Evolutionary conservation across 2,329 filamentous ascomycete genomes (phyloP).

Genomic region (Pseudogymnoascus sp.): DNA sequence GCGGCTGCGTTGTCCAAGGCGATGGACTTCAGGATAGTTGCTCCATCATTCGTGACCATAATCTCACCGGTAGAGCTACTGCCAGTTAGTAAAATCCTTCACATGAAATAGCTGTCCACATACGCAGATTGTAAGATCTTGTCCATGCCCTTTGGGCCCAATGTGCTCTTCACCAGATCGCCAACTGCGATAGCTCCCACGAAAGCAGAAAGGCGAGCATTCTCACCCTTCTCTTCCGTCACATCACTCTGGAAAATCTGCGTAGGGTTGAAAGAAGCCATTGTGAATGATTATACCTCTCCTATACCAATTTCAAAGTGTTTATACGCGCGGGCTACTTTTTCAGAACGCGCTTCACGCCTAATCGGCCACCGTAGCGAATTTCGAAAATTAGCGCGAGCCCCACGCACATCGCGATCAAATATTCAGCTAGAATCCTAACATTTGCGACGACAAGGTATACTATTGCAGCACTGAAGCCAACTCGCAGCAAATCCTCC

Average conservation of each 20-base stretch:
- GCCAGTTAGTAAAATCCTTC: constrained; percentile 27
- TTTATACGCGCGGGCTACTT: constrained; percentile 11
- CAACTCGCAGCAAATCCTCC: constrained; percentile 2
- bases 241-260: constrained; percentile 98
- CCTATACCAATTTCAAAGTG: constrained; percentile 5
- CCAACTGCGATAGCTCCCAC: constrained; percentile 97
- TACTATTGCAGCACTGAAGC: constrained; percentile 9
- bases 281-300: constrained; percentile 16
- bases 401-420: constrained; percentile 11
- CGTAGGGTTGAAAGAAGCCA: constrained; percentile 70
- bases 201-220: constrained; percentile 96
- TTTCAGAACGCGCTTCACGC: constrained; percentile 11
- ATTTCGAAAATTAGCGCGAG: constrained; percentile 11
- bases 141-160: constrained; percentile 98
- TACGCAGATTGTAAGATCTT: constrained; percentile 95
- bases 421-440: constrained; percentile 10
- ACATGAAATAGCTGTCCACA: constrained; percentile 31
- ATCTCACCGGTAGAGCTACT: constrained; percentile 86
- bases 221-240: constrained; percentile 96
- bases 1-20: constrained; percentile 97
- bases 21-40: constrained; percentile 96
- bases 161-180: constrained; percentile 92
- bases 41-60: constrained; percentile 97
- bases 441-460: constrained; percentile 11
- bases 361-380: constrained; percentile 11